These are phyloP conservation scores for Claviceps fusiformis DNA, from an alignment of 2,329 filamentous ascomycete genomes.

Conservation along the genomic window DNA sequence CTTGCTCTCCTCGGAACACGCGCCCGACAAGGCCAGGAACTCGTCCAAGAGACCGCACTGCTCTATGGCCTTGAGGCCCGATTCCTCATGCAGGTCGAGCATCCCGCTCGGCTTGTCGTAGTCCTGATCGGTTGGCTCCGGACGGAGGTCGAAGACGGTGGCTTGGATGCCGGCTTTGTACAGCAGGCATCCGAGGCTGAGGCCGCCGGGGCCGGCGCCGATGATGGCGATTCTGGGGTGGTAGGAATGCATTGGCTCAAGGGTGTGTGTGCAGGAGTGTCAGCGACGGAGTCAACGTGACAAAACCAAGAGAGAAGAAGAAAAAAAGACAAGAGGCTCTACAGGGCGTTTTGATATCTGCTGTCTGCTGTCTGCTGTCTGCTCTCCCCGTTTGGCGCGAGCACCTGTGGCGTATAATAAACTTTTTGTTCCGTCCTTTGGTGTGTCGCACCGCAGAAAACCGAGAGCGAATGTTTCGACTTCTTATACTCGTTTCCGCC, in stretches of 20 bases:
- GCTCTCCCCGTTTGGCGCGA: too few relatives aligned
- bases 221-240: conserved; percentile 26
- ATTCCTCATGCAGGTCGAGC: conserved; percentile 34
- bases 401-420: background rate
- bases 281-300: too few relatives aligned
- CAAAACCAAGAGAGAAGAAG: too few relatives aligned
- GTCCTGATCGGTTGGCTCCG: conserved; percentile 13
- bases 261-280: too few relatives aligned
- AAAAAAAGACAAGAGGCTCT: background rate
- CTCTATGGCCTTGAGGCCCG: conserved; percentile 30
- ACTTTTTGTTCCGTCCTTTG: background rate
- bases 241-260: background rate
- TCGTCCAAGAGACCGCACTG: conserved; percentile 29
- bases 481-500: background rate
- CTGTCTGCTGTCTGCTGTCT: too few relatives aligned
- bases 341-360: background rate
- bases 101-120: conserved; percentile 22
- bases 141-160: conserved; percentile 23
- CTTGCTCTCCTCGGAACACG: conserved; percentile 9
- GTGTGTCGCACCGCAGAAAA: background rate
- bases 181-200: conserved; percentile 33
- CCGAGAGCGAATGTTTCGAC: background rate
- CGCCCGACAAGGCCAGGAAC: conserved; percentile 26
- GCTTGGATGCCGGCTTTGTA: conserved; percentile 21
- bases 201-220: conserved; percentile 31